A percentile compares a stretch with the other conserved stretches of the same genome.
Evolutionary conservation across 768 basidiomycete species (phyloP).

Genomic region (Amyloporia xantha): DNA sequence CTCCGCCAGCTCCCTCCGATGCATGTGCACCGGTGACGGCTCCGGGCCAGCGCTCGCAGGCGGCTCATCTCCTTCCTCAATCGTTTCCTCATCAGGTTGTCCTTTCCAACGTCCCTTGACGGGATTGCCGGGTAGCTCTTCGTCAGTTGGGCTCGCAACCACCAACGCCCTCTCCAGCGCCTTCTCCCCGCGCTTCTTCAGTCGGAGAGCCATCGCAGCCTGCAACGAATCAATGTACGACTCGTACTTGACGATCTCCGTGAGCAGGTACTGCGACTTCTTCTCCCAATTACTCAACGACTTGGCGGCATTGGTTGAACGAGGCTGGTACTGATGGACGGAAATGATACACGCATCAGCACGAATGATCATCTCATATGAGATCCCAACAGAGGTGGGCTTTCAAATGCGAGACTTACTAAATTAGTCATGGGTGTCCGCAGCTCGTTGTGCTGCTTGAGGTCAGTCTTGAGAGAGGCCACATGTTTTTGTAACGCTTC

Average conservation of each 20-base stretch:
- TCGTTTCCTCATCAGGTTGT: conserved; percentile 37
- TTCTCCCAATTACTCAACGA: conserved; percentile 89
- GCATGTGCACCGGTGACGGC: conserved; percentile 17
- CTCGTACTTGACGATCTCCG: conserved; percentile 93
- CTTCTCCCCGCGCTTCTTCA: conserved; percentile 90
- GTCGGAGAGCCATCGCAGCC: conserved; percentile 72
- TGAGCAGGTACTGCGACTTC: conserved; percentile 81
- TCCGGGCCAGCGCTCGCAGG: conserved; percentile 17
- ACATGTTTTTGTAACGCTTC: conserved; percentile 87
- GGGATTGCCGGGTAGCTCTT: conserved; percentile 20
- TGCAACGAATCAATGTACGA: conserved; percentile 90
- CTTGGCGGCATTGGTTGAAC: conserved; percentile 66
- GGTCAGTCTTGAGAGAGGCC: conserved; percentile 62
- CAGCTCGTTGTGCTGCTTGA: conserved; percentile 77
- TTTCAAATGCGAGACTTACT: no score
- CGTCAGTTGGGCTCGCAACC: conserved; percentile 27
- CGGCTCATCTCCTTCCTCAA: conserved; percentile 41
- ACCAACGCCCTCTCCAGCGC: conserved; percentile 56
- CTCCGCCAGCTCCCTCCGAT: conserved; percentile 41
- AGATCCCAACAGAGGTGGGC: not conserved
- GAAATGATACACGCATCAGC: not conserved
- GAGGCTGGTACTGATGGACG: conserved; percentile 64
- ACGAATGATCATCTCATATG: not conserved
- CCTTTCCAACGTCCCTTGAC: conserved; percentile 34
- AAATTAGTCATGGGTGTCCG: conserved; percentile 76